phyloP scores from a whole-genome alignment of 2,329 filamentous ascomycete genomes.

The Aspergillus proliferans region DNA sequence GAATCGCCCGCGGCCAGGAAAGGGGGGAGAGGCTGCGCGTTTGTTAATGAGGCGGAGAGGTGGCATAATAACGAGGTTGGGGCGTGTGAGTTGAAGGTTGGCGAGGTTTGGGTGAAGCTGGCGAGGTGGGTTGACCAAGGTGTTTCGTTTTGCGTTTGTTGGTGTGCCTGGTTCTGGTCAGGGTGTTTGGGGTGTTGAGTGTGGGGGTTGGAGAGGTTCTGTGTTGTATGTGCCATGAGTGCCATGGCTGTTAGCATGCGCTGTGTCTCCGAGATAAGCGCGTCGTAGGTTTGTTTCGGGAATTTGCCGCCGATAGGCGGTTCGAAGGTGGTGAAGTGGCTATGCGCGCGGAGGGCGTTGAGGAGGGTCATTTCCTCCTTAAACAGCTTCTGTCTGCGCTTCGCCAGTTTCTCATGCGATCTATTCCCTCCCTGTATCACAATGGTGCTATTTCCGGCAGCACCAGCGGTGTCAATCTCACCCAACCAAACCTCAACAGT shows the following conservation, averaged over 20 bases:
- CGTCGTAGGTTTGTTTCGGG: constrained; percentile 57
- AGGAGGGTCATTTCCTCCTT: constrained; percentile 60
- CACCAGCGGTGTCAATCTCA: constrained; percentile 38
- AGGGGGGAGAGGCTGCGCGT: constrained; percentile 61
- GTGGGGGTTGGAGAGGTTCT: constrained; percentile 43
- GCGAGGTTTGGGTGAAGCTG: constrained; percentile 46
- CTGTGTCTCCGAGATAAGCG: constrained; percentile 53
- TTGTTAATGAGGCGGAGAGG: constrained; percentile 59
- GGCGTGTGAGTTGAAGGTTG: constrained; percentile 50
- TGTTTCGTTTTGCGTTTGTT: constrained; percentile 6
- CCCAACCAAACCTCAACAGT: constrained; percentile 58
- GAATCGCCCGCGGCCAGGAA: constrained; percentile 58
- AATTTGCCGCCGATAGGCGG: constrained; percentile 67
- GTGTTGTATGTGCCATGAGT: constrained; percentile 56
- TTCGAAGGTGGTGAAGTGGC: constrained; percentile 62
- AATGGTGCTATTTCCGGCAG: constrained; percentile 6
- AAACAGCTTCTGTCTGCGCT: constrained; percentile 53
- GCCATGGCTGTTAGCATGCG: constrained; percentile 56
- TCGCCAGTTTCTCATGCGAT: constrained; percentile 39
- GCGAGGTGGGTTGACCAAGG: constrained; percentile 56
- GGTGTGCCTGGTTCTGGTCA: constrained; percentile 1
- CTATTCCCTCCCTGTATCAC: too few species aligned
- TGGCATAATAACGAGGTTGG: constrained; percentile 55
- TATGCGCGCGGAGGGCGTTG: constrained; percentile 55
- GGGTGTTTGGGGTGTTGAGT: neutral